Base-by-base conservation (phyloP, 257 asterid species). In the Solanum commersonii region DNA sequence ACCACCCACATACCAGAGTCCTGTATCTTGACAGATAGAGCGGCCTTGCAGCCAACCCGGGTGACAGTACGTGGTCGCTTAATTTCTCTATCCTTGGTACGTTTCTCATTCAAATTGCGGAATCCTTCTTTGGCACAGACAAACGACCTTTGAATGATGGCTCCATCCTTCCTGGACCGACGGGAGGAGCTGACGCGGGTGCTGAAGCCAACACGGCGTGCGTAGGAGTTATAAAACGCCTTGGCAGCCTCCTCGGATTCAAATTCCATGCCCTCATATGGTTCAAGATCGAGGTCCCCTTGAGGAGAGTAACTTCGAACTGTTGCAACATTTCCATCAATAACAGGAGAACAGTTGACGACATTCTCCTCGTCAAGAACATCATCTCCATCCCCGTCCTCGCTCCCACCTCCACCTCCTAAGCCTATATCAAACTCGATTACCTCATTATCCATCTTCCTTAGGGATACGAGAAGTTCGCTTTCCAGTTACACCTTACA, bases 121-220 rank as follows among this genome's bases (percentile, higher is more conserved):
- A 97, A 97, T 44, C 99, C 99, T 89, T 97, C 99, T 89, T 94
- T 97, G 1, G 99, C 99, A 87, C 99, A 97, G 10, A 97, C 99
- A 86, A 97, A 97, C 1, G 99, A 95, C 88, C 99, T 94, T 91
- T 97, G 99, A 85, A 97, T 97, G 74, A 97, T 96, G 18, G 99
- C 99, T 22, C 99, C 99, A 63, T 97, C 99, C 86, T 94, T 96
- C 89, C 99, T 93, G 71, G 99, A 97, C 72, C 99, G 96, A 29
- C 99, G 98, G n/a, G 99, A 96, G 37, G 99, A 95, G 93, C 99
- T 97, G 84, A 97, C 99, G 15, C 99, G 98, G 67, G 99, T 97
- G 87, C 99, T 97, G 85, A 96, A 97, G n/a, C 99, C 99, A 38
- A 97, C 95, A 42, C 99, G 91, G 74, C 99, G 95, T 8, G 98